Conservation (phyloP, 495 filamentous ascomycete species). For the Penicillium psychrofluorescens region DNA sequence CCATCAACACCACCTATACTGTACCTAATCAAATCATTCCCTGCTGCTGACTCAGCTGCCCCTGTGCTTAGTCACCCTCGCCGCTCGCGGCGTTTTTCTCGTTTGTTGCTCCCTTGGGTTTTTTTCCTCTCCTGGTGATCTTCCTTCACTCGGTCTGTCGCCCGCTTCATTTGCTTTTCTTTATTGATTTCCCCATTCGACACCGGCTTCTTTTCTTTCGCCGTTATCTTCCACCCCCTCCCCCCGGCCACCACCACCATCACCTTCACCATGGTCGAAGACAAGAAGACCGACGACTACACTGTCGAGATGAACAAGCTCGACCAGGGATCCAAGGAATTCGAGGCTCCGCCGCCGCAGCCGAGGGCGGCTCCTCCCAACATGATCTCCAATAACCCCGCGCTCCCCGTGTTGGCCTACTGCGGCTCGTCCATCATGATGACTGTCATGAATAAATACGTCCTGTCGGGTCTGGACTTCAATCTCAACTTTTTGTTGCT, state of each 20-base stretch:
- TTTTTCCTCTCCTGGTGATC: neutral
- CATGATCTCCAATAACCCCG: constrained; percentile 58
- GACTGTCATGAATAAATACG: constrained; percentile 99
- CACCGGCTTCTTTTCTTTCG: neutral
- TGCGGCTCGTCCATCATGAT: constrained; percentile 94
- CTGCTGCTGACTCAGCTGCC: neutral
- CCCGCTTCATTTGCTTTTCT: constrained; percentile 1
- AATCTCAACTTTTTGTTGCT: constrained; percentile 97
- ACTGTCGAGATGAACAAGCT: constrained; percentile 62
- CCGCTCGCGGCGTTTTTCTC: neutral
- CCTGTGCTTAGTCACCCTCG: neutral
- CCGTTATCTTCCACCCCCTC: neutral
- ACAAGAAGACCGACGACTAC: constrained; percentile 82
- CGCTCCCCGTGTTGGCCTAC: constrained; percentile 79
- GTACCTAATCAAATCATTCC: neutral
- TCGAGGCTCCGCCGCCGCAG: constrained; percentile 39
- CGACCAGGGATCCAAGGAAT: constrained; percentile 53
- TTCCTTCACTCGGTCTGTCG: neutral
- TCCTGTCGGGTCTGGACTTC: constrained; percentile 81
- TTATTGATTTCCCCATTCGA: neutral
- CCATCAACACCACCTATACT: too few species aligned
- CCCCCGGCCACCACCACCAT: neutral
- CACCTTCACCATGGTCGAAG: constrained; percentile 54
- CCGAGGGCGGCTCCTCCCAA: constrained; percentile 23
- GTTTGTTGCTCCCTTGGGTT: neutral